Evolutionary conservation across 352 stramenopile species (phyloP), one percentile per base, ranked within the genome.

Genomic region (Detonula confervacea): DNA sequence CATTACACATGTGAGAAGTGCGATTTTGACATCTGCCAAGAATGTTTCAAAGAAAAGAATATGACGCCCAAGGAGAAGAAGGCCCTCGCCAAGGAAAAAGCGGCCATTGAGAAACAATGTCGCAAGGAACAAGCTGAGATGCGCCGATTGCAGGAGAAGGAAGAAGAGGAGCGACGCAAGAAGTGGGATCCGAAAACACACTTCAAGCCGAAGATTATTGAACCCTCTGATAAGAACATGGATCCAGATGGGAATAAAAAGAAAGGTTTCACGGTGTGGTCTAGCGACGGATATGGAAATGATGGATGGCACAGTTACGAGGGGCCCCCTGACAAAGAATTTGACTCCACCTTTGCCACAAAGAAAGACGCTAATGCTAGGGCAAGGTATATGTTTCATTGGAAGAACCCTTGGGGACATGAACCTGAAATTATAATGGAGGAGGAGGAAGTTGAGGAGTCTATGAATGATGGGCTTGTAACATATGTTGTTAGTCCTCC

Each of bases 291-390:
- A 22, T 76, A 76, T 51, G 67, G 29, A 20, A 49, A 76, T 77
- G 67, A 77, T 69, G 55, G 67, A 1, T 77, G 55, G 55, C 55
- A 77, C 14, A 55, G 30, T 25, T 77, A 77, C 30, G 67, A 62
- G 46, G 67, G 67, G 2, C 22, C 55, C 1, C 67, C 67, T 46
- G 44, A 54, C 2, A 77, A 77, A 29, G 42, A 70, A 2, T 77
- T 70, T 56, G 67, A 77, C 20, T 47, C 67, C 18, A 65, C 56
- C 12, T 77, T 25, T 37, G 49, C 54, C 27, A 69, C 67, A 42
- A 68, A 62, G 18, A 29, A 64, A 8, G 51, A 77, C 8, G 67
- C 67, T 25, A 77, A 77, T 57, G 49, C 18, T 1, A 62, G 67
- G 24, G 67, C 56, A 30, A 27, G 52, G 0, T 77, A 70, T 70